A percentile compares a stretch with the other conserved stretches of the same genome.
These are phyloP conservation scores for Wickerhamiella dianesei DNA, from an alignment of 805 yeast genomes.

Conservation along the genomic window DNA sequence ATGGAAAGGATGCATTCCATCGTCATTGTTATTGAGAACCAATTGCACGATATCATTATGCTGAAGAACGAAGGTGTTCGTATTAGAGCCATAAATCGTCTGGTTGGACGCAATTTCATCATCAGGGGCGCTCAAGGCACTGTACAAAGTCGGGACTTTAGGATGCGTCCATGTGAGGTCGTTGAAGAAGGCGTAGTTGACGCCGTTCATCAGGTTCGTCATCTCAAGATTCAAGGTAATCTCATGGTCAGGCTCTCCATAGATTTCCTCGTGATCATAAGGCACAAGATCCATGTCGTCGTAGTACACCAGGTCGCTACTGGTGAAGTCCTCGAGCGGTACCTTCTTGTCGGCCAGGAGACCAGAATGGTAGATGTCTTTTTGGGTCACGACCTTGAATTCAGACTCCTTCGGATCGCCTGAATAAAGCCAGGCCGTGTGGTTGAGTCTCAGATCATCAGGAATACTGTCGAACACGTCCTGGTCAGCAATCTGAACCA, in stretches of 20 bases:
- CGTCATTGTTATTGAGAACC: conserved; percentile 64
- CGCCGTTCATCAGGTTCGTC: conserved; percentile 76
- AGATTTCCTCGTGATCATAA: conserved; percentile 35
- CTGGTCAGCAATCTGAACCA: conserved; percentile 68
- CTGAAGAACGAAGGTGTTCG: conserved; percentile 56
- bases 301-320: conserved; percentile 36
- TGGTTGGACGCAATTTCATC: conserved; percentile 35
- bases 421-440: conserved; percentile 52
- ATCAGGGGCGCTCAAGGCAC: conserved; percentile 51
- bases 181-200: conserved; percentile 89
- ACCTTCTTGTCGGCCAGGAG: conserved; percentile 24
- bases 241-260: conserved; percentile 48
- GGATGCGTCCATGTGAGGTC: conserved; percentile 64
- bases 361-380: conserved; percentile 40
- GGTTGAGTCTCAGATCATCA: conserved; percentile 47
- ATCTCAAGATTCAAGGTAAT: conserved; percentile 58
- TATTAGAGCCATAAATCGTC: conserved; percentile 62
- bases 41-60: conserved; percentile 56
- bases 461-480: conserved; percentile 73
- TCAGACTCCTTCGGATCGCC: conserved; percentile 4
- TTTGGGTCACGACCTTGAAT: conserved; percentile 34
- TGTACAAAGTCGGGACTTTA: conserved; percentile 68
- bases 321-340: conserved; percentile 20
- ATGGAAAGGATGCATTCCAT: conserved; percentile 88
- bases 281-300: conserved; percentile 75